Conservation (phyloP, 2,329 filamentous ascomycete species). For the Aspergillus candidus region DNA sequence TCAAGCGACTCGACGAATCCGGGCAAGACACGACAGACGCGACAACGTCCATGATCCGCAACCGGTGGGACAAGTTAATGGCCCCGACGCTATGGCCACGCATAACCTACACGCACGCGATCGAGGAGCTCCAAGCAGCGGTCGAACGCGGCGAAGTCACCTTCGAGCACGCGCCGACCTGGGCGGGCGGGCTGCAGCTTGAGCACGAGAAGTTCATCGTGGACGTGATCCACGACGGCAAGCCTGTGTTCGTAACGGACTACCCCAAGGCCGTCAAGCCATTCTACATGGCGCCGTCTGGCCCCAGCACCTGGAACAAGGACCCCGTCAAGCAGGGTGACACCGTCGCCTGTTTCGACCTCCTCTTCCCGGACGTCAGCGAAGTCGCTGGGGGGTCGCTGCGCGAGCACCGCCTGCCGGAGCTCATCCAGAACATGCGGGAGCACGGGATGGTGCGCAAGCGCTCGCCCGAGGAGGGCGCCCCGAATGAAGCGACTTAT, state of each 20-base stretch:
- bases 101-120: slow-evolving; percentile 75
- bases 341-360: slow-evolving; percentile 85
- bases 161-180: slow-evolving; percentile 65
- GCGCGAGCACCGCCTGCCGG: slow-evolving; percentile 70
- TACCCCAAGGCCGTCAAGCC: slow-evolving; percentile 87
- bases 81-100: slow-evolving; percentile 60
- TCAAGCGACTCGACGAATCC: slow-evolving; percentile 39
- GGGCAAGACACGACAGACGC: slow-evolving; percentile 29
- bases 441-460: slow-evolving; percentile 54
- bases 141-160: slow-evolving; percentile 41
- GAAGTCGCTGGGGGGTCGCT: slow-evolving; percentile 85
- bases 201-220: slow-evolving; percentile 92
- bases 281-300: slow-evolving; percentile 73
- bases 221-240: slow-evolving; percentile 54
- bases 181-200: slow-evolving; percentile 71
- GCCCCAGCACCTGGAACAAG: slow-evolving; percentile 3
- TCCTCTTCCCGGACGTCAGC: slow-evolving; percentile 77
- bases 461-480: slow-evolving; percentile 10
- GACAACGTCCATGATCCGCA: slow-evolving; percentile 47
- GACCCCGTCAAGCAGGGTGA: slow-evolving; percentile 15
- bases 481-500: slow-evolving; percentile 22
- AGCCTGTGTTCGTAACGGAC: slow-evolving; percentile 83
- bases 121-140: slow-evolving; percentile 60
- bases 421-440: slow-evolving; percentile 65
- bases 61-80: slow-evolving; percentile 67